Evolutionary conservation across 768 basidiomycete species (phyloP).

Genomic region (Psilocybe azurescens): DNA sequence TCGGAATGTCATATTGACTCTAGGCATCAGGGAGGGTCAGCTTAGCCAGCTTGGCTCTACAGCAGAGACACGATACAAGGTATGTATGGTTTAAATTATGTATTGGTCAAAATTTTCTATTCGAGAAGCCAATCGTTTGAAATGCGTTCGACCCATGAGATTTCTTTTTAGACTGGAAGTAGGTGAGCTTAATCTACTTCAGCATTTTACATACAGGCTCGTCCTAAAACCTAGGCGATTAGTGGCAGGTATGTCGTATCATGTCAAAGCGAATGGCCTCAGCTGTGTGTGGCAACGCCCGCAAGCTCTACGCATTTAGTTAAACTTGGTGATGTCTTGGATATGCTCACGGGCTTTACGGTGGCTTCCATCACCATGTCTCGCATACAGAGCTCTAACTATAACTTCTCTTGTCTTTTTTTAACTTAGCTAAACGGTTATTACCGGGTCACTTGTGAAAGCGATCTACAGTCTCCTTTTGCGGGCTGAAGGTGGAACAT

Average conservation of each 20-base stretch:
- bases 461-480: background rate
- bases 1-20: constrained; percentile 2
- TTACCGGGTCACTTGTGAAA: constrained; percentile 11
- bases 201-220: constrained; percentile 5
- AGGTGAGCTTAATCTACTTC: background rate
- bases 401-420: constrained; percentile 16
- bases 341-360: constrained; percentile 17
- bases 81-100: background rate
- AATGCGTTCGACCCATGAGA: background rate
- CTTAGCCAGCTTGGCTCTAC: background rate
- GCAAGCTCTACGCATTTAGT: constrained; percentile 1
- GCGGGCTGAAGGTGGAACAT: constrained; percentile 17
- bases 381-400: constrained; percentile 12
- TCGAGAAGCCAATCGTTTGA: background rate
- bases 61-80: background rate
- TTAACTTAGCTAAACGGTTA: constrained; percentile 12
- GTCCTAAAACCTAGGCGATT: background rate
- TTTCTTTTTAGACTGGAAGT: background rate
- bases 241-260: constrained; percentile 10
- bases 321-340: constrained; percentile 7
- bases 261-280: constrained; percentile 7
- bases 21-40: background rate
- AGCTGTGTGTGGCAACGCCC: constrained; percentile 3
- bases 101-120: background rate
- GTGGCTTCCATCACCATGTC: constrained; percentile 13